These are phyloP conservation scores for Thelonectria discophora DNA, from an alignment of 2,329 filamentous ascomycete genomes.

Conservation along the genomic window DNA sequence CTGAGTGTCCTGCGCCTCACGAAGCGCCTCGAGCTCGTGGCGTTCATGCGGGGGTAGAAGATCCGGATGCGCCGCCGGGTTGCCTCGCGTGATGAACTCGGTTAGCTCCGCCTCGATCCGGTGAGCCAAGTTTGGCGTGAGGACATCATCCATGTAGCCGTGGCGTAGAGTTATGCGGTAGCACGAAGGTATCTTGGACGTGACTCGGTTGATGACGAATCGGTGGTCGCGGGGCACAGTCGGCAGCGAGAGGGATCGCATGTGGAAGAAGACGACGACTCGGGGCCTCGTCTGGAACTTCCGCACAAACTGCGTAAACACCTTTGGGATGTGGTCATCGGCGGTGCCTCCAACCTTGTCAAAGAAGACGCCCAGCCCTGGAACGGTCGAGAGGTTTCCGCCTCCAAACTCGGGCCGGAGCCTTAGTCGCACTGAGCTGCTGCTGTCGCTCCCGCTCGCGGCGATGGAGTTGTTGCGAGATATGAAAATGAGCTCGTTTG, in stretches of 20 bases:
- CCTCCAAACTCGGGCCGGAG: slow-evolving; percentile 53
- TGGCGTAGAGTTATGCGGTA: slow-evolving; percentile 76
- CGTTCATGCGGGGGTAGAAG: slow-evolving; percentile 39
- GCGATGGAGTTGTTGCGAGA: slow-evolving; percentile 40
- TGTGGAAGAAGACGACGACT: slow-evolving; percentile 78
- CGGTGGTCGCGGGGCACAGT: slow-evolving; percentile 59
- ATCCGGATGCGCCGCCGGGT: slow-evolving; percentile 38
- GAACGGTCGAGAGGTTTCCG: slow-evolving; percentile 56
- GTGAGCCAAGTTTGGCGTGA: slow-evolving; percentile 68
- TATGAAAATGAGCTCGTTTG: slow-evolving; percentile 49
- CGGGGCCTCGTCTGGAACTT: slow-evolving; percentile 75
- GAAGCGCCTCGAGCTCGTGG: slow-evolving; percentile 55
- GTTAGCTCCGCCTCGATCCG: slow-evolving; percentile 68
- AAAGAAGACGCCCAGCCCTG: slow-evolving; percentile 77
- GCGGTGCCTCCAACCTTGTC: slow-evolving; percentile 75
- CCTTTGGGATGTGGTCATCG: slow-evolving; percentile 53
- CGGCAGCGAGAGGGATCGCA: slow-evolving; percentile 70
- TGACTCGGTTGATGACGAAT: slow-evolving; percentile 55
- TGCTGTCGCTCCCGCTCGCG: slow-evolving; percentile 25
- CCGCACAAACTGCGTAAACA: slow-evolving; percentile 75
- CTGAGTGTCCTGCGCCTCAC: slow-evolving; percentile 56
- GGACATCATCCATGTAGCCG: slow-evolving; percentile 76
- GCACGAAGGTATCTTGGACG: slow-evolving; percentile 63
- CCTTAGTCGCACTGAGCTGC: slow-evolving; percentile 34
- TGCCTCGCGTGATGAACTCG: slow-evolving; percentile 55